Conservation (phyloP, 2,329 filamentous ascomycete genomes). For the Aspergillus spinulosporus region DNA sequence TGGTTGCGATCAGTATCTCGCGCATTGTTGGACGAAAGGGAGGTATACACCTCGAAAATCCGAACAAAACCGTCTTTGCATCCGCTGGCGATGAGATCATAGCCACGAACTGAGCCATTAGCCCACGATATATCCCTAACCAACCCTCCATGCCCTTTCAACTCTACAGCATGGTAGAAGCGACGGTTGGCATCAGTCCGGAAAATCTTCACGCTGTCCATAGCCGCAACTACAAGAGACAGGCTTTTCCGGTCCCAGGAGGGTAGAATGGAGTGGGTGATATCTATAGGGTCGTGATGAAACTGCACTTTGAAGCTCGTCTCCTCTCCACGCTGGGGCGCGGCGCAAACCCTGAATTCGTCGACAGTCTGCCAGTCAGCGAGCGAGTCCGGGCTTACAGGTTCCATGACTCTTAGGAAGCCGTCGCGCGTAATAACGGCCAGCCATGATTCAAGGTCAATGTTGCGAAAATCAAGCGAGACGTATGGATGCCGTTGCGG, state of each 20-base stretch:
- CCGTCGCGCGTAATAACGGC: slow-evolving; percentile 83
- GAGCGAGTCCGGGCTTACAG: slow-evolving; percentile 78
- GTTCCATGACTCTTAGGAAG: slow-evolving; percentile 76
- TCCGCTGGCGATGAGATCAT: slow-evolving; percentile 86
- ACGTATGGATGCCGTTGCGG: slow-evolving; percentile 70
- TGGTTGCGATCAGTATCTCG: slow-evolving; percentile 32
- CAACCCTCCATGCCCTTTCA: slow-evolving; percentile 72
- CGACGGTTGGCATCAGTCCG: slow-evolving; percentile 71
- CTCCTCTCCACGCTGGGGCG: slow-evolving; percentile 77
- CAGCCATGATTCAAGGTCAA: slow-evolving; percentile 79
- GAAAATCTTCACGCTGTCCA: slow-evolving; percentile 81
- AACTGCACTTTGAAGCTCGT: slow-evolving; percentile 83
- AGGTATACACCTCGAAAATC: slow-evolving; percentile 69
- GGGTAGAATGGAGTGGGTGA: slow-evolving; percentile 73
- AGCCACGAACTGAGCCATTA: slow-evolving; percentile 83
- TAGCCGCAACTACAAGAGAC: slow-evolving; percentile 79
- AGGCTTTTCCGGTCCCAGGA: slow-evolving; percentile 79
- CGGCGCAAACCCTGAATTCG: slow-evolving; percentile 69
- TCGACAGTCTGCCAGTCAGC: slow-evolving; percentile 74
- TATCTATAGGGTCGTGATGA: slow-evolving; percentile 75
- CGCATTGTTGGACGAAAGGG: slow-evolving; percentile 27
- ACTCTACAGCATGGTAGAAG: slow-evolving; percentile 80
- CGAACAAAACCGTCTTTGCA: slow-evolving; percentile 88
- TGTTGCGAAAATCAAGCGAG: slow-evolving; percentile 83
- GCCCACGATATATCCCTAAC: slow-evolving; percentile 92